Percentiles rank a stretch among this genome's conserved stretches.
phyloP scores from a whole-genome alignment of 768 basidiomycete genomes.

The Suillus sp. region DNA sequence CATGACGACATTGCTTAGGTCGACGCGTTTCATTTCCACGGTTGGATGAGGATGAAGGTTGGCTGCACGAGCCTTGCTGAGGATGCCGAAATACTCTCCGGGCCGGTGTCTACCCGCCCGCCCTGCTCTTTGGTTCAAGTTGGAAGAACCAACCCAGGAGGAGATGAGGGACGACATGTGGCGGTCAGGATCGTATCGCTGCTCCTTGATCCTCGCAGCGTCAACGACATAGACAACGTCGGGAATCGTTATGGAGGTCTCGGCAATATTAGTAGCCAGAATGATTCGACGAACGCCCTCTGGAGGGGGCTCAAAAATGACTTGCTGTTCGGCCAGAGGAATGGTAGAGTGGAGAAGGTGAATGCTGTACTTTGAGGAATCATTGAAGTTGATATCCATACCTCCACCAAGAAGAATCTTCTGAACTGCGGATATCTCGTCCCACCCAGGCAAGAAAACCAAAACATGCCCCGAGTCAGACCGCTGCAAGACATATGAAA shows the following conservation, averaged over 20 bases:
- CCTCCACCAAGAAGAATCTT: slow-evolving; percentile 54
- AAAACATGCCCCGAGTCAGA: slow-evolving; percentile 86
- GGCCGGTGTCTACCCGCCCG: slow-evolving; percentile 90
- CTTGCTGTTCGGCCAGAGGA: slow-evolving; percentile 85
- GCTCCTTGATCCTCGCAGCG: slow-evolving; percentile 84
- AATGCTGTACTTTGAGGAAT: slow-evolving; percentile 59
- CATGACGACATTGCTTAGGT: slow-evolving; percentile 92
- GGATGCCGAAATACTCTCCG: slow-evolving; percentile 88
- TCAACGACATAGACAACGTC: slow-evolving; percentile 96
- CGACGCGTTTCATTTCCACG: slow-evolving; percentile 94
- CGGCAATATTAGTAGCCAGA: slow-evolving; percentile 92
- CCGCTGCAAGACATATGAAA: slow-evolving; percentile 72
- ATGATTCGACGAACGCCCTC: slow-evolving; percentile 83
- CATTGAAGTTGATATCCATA: slow-evolving; percentile 62
- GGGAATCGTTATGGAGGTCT: slow-evolving; percentile 93
- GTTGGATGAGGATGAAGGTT: slow-evolving; percentile 77
- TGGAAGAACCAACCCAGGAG: slow-evolving; percentile 89
- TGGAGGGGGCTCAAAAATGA: slow-evolving; percentile 83
- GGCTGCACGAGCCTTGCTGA: slow-evolving; percentile 62
- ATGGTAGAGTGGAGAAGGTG: slow-evolving; percentile 90
- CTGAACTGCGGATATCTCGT: slow-evolving; percentile 80
- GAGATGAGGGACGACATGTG: slow-evolving; percentile 88
- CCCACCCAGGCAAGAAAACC: slow-evolving; percentile 93
- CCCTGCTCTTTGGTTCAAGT: slow-evolving; percentile 88
- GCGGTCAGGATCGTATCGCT: slow-evolving; percentile 84